These are phyloP conservation scores for Phytophthora ohioensis DNA, from an alignment of 352 stramenopile genomes.

Conservation along the genomic window DNA sequence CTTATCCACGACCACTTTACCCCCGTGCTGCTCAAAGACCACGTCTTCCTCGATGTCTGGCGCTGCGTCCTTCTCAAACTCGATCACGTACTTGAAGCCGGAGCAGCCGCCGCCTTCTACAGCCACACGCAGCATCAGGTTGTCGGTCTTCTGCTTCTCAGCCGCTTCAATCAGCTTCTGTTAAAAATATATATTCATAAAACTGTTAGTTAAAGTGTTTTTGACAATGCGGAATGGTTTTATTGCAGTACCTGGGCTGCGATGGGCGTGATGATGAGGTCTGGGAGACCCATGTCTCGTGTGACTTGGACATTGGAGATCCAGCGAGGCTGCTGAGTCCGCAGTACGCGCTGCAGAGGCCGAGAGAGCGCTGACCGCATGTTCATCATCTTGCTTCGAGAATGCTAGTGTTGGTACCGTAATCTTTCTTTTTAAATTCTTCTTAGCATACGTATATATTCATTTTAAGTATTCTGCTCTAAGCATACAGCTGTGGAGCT, in stretches of 20 bases:
- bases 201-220: background rate
- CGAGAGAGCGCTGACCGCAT: slow-evolving; percentile 34
- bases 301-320: slow-evolving; percentile 51
- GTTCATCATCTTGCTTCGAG: slow-evolving; percentile 31
- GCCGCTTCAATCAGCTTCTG: slow-evolving; percentile 71
- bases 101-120: slow-evolving; percentile 95
- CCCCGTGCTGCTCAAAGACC: slow-evolving; percentile 91
- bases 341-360: slow-evolving; percentile 28
- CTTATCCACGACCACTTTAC: slow-evolving; percentile 92
- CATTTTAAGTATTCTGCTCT: no score
- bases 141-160: slow-evolving; percentile 58
- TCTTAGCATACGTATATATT: no score
- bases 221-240: background rate
- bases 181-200: slow-evolving; percentile 12
- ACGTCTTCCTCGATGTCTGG: slow-evolving; percentile 62
- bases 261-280: slow-evolving; percentile 77
- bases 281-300: slow-evolving; percentile 52
- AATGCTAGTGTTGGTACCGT: background rate
- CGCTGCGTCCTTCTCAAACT: slow-evolving; percentile 76
- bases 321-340: slow-evolving; percentile 31
- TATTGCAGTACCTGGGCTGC: slow-evolving; percentile 53
- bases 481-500: no score
- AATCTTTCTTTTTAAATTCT: background rate
- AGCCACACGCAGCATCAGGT: slow-evolving; percentile 86
- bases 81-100: slow-evolving; percentile 94